Percentiles rank a stretch among this genome's conserved stretches.
Evolutionary conservation across 2,329 filamentous ascomycete species (phyloP).

Genomic region (Claviceps capensis): DNA sequence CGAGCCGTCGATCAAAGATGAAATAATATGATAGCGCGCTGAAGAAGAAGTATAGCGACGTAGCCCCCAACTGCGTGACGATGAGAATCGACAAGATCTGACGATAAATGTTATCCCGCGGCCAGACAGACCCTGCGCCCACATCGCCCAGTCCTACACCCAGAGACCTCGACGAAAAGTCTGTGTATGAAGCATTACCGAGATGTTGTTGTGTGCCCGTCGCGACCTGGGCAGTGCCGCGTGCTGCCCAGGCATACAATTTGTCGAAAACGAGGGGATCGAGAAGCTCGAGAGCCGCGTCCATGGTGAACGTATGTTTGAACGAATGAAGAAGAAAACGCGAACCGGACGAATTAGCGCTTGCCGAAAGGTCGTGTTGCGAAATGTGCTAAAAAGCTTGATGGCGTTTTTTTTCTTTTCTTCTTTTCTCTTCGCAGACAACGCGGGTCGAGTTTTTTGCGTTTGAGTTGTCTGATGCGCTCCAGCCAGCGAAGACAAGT

Average conservation of each 20-base stretch:
- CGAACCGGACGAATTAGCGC: background rate
- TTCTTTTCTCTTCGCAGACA: background rate
- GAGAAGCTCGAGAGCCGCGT: conserved; percentile 25
- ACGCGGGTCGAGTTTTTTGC: no score
- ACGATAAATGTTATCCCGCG: conserved; percentile 27
- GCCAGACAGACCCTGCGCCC: conserved; percentile 16
- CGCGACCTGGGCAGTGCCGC: no score
- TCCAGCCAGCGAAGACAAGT: no score
- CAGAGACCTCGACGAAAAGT: background rate
- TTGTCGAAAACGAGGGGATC: conserved; percentile 27
- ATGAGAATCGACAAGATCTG: conserved; percentile 24
- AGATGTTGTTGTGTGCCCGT: background rate
- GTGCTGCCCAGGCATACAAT: conserved; percentile 22
- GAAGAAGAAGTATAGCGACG: conserved; percentile 47
- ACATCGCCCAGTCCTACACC: no score
- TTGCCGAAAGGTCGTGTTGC: no score
- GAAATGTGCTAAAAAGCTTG: background rate
- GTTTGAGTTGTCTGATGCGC: no score
- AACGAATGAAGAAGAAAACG: no score
- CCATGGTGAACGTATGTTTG: conserved; percentile 15
- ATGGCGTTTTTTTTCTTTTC: background rate
- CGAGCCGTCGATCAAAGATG: conserved; percentile 36
- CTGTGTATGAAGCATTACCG: conserved; percentile 4
- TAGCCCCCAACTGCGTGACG: conserved; percentile 25
- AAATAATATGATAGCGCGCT: conserved; percentile 60